Conservation (phyloP, 2,329 filamentous ascomycete species). For the Colletotrichum navitas region DNA sequence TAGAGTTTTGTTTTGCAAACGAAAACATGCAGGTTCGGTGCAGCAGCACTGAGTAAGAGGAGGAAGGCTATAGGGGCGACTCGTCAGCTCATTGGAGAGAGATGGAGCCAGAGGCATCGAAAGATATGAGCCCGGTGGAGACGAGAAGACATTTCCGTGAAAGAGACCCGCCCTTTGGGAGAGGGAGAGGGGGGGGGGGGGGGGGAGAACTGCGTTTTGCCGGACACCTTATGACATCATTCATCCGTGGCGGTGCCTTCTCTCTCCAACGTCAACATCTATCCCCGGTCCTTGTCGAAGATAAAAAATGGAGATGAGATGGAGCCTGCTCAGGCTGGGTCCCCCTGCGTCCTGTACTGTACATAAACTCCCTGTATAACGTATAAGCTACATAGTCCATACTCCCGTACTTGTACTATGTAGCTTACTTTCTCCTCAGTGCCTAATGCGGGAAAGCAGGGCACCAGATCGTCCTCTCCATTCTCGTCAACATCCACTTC, state of each 20-base stretch:
- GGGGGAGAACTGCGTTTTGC: slow-evolving; percentile 11
- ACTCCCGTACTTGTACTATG: not conserved
- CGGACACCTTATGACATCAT: slow-evolving; percentile 37
- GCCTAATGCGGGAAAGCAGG: not conserved
- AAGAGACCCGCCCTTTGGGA: not conserved
- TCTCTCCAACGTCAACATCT: slow-evolving; percentile 21
- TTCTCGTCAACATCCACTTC: slow-evolving; percentile 10
- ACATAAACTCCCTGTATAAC: not conserved
- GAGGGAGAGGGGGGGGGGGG: too few relatives aligned
- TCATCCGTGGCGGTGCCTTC: slow-evolving; percentile 32
- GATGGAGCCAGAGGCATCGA: slow-evolving; percentile 5
- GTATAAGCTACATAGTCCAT: not conserved
- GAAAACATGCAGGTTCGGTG: not conserved
- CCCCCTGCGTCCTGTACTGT: slow-evolving; percentile 5
- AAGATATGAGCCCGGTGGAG: slow-evolving; percentile 33
- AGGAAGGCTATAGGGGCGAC: not conserved
- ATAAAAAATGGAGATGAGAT: slow-evolving; percentile 17
- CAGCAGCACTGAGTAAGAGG: not conserved
- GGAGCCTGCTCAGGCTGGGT: slow-evolving; percentile 3
- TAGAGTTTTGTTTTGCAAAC: slow-evolving; percentile 11
- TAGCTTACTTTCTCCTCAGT: slow-evolving; percentile 13
- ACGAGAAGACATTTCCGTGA: slow-evolving; percentile 27
- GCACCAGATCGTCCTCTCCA: slow-evolving; percentile 3
- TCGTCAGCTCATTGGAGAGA: not conserved
- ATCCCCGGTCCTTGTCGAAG: slow-evolving; percentile 29